phyloP scores from a whole-genome alignment of 805 yeast genomes.

The Kuraishia cidri region DNA sequence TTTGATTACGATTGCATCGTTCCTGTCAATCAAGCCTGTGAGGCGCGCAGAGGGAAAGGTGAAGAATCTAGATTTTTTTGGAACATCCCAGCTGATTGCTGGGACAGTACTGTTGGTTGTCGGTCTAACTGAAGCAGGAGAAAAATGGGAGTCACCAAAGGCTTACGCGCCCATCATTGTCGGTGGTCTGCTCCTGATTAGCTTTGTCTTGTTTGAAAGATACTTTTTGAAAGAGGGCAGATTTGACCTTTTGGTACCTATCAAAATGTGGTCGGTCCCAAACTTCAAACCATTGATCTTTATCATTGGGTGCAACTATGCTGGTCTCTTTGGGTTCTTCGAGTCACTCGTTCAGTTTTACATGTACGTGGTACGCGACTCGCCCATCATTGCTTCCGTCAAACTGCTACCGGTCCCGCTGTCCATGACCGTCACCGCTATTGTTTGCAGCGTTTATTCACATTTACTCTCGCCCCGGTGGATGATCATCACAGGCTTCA shows the following conservation, averaged over 20 bases:
- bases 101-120: slow-evolving; percentile 23
- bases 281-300: slow-evolving; percentile 13
- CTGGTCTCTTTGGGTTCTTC: slow-evolving; percentile 11
- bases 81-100: slow-evolving; percentile 19
- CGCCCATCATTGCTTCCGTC: slow-evolving; percentile 4
- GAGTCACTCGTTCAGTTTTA: slow-evolving; percentile 6
- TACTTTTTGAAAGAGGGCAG: slow-evolving; percentile 6
- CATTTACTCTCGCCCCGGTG: no score
- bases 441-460: no score
- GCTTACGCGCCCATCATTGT: slow-evolving; percentile 24
- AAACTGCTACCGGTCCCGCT: no score
- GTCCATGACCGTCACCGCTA: no score
- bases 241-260: slow-evolving; percentile 10
- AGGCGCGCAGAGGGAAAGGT: slow-evolving; percentile 11
- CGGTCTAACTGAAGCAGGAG: slow-evolving; percentile 29
- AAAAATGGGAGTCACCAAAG: slow-evolving; percentile 22
- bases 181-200: slow-evolving; percentile 17
- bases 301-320: slow-evolving; percentile 9
- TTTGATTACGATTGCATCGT: slow-evolving; percentile 11
- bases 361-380: slow-evolving; percentile 4
- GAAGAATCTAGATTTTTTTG: slow-evolving; percentile 19
- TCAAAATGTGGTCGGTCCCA: slow-evolving; percentile 17
- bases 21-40: slow-evolving; percentile 19
- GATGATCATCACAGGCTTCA: no score
- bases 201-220: slow-evolving; percentile 15